These are phyloP conservation scores for Colletotrichum sp. DNA, from an alignment of 2,329 filamentous ascomycete genomes.

Conservation along the genomic window DNA sequence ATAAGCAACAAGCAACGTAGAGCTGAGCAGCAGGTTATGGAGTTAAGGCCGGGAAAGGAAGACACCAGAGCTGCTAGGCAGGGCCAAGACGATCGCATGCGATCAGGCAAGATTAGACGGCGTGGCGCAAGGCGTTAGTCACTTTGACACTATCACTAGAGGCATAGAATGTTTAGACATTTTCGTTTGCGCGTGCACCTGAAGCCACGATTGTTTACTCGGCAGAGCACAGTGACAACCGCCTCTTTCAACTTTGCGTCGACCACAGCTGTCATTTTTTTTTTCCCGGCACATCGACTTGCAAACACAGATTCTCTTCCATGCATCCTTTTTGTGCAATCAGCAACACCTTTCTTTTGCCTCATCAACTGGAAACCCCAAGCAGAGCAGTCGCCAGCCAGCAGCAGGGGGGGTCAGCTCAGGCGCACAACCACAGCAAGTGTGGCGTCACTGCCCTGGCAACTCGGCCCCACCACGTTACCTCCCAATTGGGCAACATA, in stretches of 20 bases:
- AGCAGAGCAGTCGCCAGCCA: not conserved
- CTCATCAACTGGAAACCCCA: not conserved
- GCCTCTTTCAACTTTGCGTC: not conserved
- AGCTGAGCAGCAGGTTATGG: not conserved
- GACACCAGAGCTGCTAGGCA: not conserved
- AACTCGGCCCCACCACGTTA: constrained; percentile 20
- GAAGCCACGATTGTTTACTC: not conserved
- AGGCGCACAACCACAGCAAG: constrained; percentile 3
- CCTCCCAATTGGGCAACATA: constrained; percentile 21
- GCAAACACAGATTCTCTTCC: not conserved
- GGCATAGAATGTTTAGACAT: not conserved
- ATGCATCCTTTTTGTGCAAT: not conserved
- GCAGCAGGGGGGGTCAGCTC: not conserved
- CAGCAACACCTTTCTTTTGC: not conserved
- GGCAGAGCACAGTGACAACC: not conserved
- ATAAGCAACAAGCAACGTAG: not conserved
- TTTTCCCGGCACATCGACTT: not conserved
- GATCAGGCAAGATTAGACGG: not conserved
- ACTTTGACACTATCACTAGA: not conserved
- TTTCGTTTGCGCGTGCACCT: not conserved
- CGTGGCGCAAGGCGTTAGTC: constrained; percentile 10
- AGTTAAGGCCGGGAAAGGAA: not conserved
- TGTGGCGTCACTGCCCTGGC: constrained; percentile 21
- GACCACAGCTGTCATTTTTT: not conserved
- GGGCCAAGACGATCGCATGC: not conserved